Evolutionary conservation across 208 protist species (phyloP), one percentile per base, ranked within the genome.

Genomic region (Leishmania martiniquensis): DNA sequence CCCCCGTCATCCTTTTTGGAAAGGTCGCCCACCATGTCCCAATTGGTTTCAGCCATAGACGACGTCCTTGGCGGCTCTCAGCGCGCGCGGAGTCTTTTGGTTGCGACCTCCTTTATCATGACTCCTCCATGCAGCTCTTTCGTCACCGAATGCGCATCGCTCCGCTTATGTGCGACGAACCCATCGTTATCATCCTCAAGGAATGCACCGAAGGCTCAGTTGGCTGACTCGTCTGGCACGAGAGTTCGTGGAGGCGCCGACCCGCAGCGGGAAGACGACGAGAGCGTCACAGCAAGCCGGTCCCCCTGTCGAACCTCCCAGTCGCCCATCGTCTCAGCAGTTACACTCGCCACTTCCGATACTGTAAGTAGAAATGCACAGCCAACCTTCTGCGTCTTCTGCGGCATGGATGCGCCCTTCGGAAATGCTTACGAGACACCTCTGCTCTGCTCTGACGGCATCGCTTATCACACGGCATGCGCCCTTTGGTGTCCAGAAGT

Each of bases 401-500:
- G 69, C 5, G 62, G 49, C 2, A 6, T 9, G 13, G 57, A 52
- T 29, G 10, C n/a, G 32, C 42, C 34, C 15, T 34, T 71, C 65
- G 65, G 65, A n/a, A 32, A 51, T 49, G 42, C 65, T n/a, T 25
- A 49, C 25, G 9, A 49, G 65, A 3, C 15, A 49, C 59, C 74
- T 9, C 66, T 74, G 1, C 63, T 78, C 12, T 66, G 59, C 47
- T 51, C 72, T 1, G 82, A 80, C 17, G 86, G 81, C 22, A 20
- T 82, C 37, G 9, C 34, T 7, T 87, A 88, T 65, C 91, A 95
- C 79, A 74, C 83, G 32, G 74, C 69, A 9, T 96, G 92, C 68
- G 92, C 92, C 0, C 77, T 96, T 20, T 96, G 92, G 92, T 91
- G 86, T 55, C 88, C 91, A 71, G 89, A 94, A 73, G 91, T 96